Percentiles rank a stretch among this genome's conserved stretches.
These are phyloP conservation scores for Hyaloperonospora arabidopsidis DNA, from an alignment of 352 stramenopile species.

Conservation along the genomic window DNA sequence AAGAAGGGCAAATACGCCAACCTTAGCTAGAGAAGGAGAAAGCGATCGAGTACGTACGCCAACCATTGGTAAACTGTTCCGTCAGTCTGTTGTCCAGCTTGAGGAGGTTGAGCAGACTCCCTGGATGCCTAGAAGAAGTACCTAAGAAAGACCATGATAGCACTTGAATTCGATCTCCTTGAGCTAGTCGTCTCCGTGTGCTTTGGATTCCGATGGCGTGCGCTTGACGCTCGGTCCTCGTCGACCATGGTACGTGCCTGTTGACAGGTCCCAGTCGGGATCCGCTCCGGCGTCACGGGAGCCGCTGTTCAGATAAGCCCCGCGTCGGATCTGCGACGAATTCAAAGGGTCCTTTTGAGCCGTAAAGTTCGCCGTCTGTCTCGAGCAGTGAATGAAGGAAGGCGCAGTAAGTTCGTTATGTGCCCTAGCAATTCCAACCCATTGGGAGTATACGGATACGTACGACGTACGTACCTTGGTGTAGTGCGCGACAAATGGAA, in stretches of 20 bases:
- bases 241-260: slow-evolving; percentile 53
- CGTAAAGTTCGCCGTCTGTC: slow-evolving; percentile 52
- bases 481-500: slow-evolving; percentile 62
- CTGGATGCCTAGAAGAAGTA: slow-evolving; percentile 23
- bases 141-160: too few relatives aligned
- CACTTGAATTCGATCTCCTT: too few relatives aligned
- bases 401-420: not conserved
- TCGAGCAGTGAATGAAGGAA: slow-evolving; percentile 6
- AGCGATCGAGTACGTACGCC: not conserved
- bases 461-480: slow-evolving; percentile 38
- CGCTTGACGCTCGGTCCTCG: slow-evolving; percentile 21
- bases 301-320: slow-evolving; percentile 74
- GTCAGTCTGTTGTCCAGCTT: too few relatives aligned
- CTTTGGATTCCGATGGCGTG: slow-evolving; percentile 3
- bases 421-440: too few relatives aligned
- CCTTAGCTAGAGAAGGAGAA: slow-evolving; percentile 30
- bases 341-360: slow-evolving; percentile 54
- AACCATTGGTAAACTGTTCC: too few relatives aligned
- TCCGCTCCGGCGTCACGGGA: slow-evolving; percentile 71
- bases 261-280: slow-evolving; percentile 73
- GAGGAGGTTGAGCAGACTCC: not conserved
- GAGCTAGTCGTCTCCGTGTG: slow-evolving; percentile 4
- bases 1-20: slow-evolving; percentile 80
- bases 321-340: slow-evolving; percentile 65
- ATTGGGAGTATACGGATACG: too few relatives aligned